Evolutionary conservation across 176 grass and related monocot species (phyloP).

Genomic region (Hyparrhenia diplandra): DNA sequence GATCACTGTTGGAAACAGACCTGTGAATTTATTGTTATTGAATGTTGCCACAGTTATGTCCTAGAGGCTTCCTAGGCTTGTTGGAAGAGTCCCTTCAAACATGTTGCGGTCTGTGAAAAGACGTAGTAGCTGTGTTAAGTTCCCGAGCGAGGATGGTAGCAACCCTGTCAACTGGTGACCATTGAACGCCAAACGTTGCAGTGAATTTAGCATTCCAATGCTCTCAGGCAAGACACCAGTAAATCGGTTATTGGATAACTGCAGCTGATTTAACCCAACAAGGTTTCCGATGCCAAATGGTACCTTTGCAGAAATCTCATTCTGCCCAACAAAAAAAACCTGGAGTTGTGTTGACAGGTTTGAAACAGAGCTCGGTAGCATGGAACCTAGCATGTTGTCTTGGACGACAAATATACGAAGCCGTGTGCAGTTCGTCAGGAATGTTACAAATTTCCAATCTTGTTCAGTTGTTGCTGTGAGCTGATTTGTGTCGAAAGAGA

Average conservation of each 20-base stretch:
- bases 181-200: slow-evolving; percentile 8
- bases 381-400: slow-evolving; percentile 12
- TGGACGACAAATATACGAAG: neutral
- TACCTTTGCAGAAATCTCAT: slow-evolving; percentile 33
- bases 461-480: neutral
- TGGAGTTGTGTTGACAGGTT: slow-evolving; percentile 31
- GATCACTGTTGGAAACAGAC: neutral
- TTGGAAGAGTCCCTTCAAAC: neutral
- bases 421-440: slow-evolving; percentile 39
- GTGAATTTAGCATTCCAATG: slow-evolving; percentile 28
- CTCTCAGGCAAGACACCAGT: slow-evolving; percentile 23
- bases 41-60: neutral
- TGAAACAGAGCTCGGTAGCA: slow-evolving; percentile 15
- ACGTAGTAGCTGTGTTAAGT: slow-evolving; percentile 28
- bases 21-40: neutral
- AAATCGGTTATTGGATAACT: slow-evolving; percentile 19
- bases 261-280: slow-evolving; percentile 1
- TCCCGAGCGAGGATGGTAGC: slow-evolving; percentile 27
- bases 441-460: slow-evolving; percentile 7
- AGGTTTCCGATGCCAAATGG: slow-evolving; percentile 32
- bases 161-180: slow-evolving; percentile 20
- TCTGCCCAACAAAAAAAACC: slow-evolving; percentile 13
- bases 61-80: neutral
- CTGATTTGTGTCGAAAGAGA: neutral
- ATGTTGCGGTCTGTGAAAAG: neutral